Evolutionary conservation across 164 flowering plant species (phyloP), one percentile per base, ranked within the genome.

Genomic region (Santalum album): DNA sequence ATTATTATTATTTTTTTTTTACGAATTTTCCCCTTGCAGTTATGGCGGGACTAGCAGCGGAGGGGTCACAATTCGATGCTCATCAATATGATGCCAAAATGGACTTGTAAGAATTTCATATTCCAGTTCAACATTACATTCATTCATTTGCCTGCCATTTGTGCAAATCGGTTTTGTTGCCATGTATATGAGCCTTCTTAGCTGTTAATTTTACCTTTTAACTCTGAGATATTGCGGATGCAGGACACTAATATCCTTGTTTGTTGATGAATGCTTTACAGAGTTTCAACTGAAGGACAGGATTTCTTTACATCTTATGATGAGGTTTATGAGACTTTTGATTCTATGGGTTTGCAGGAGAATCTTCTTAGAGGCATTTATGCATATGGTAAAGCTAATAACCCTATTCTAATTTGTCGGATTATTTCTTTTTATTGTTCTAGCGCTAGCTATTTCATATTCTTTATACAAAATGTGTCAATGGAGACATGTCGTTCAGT

Each of bases 41-140:
- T 6, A 43, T 43, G 46, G 46, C 46, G n/a, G 46, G 46, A 43
- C 4, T 43, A 43, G 46, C 46, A n/a, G 1, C 46, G n/a, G 46
- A 43, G 11, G 46, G 46, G 18, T 43, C 46, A 43, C 46, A 43
- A 19, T 43, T 43, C 18, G 46, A 43, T 43, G 21, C 46, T 43
- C 46, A 21, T 17, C 20, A 43, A 5, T 43, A 4, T 43, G 46
- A 43, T 21, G 18, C 21, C 46, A 43, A 18, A 43, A 43, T 43
- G 46, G 46, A 43, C n/a, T 5, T 43, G 46, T 43, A 43, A 43
- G 46, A 1, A 6, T 7, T 43, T n/a, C 6, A 43, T 43, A 9
- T 43, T n/a, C n/a, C n/a, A n/a, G n/a, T n/a, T n/a, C n/a, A n/a
- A 15, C 20, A n/a, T 20, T 43, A 5, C 46, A 43, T 43, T 43